Evolutionary conservation across 805 yeast species (phyloP).

Genomic region (Sungouiozyma intestinalis): DNA sequence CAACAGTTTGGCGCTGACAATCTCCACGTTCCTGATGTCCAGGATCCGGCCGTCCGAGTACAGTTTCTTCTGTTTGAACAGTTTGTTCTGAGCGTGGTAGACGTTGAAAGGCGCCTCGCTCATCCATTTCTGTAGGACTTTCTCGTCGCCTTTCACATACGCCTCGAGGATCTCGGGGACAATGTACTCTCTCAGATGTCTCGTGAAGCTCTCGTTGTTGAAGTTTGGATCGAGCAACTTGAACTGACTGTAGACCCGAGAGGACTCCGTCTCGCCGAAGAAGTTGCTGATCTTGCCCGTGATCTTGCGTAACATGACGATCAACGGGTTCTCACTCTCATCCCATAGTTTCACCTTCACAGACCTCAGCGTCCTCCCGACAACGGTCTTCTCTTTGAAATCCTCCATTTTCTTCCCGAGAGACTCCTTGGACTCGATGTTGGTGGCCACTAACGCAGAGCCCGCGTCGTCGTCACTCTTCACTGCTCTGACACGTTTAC

Average conservation of each 20-base stretch:
- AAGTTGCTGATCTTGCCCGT: slow-evolving; percentile 74
- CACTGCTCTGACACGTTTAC: slow-evolving; percentile 55
- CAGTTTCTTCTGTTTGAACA: slow-evolving; percentile 79
- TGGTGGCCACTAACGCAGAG: slow-evolving; percentile 69
- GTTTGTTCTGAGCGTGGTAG: slow-evolving; percentile 88
- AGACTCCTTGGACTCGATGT: slow-evolving; percentile 61
- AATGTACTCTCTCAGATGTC: slow-evolving; percentile 80
- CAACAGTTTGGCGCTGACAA: slow-evolving; percentile 74
- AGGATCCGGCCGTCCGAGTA: slow-evolving; percentile 85
- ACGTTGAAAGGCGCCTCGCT: slow-evolving; percentile 96
- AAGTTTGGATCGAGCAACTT: slow-evolving; percentile 85
- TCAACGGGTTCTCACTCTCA: slow-evolving; percentile 87
- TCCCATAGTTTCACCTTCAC: slow-evolving; percentile 67
- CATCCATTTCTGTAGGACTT: slow-evolving; percentile 77
- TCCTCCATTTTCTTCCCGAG: slow-evolving; percentile 56
- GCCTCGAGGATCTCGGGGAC: slow-evolving; percentile 95
- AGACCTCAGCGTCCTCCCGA: slow-evolving; percentile 55
- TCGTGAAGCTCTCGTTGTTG: slow-evolving; percentile 65
- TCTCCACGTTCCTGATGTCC: slow-evolving; percentile 91
- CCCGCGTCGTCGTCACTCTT: slow-evolving; percentile 78
- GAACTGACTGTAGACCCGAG: slow-evolving; percentile 79
- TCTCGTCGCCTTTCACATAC: slow-evolving; percentile 82
- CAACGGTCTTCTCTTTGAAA: slow-evolving; percentile 52
- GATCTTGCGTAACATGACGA: slow-evolving; percentile 69
- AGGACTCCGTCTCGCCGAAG: slow-evolving; percentile 93